Base-by-base conservation (phyloP, 163 green algal genomes). In the Scenedesmus sp. region DNA sequence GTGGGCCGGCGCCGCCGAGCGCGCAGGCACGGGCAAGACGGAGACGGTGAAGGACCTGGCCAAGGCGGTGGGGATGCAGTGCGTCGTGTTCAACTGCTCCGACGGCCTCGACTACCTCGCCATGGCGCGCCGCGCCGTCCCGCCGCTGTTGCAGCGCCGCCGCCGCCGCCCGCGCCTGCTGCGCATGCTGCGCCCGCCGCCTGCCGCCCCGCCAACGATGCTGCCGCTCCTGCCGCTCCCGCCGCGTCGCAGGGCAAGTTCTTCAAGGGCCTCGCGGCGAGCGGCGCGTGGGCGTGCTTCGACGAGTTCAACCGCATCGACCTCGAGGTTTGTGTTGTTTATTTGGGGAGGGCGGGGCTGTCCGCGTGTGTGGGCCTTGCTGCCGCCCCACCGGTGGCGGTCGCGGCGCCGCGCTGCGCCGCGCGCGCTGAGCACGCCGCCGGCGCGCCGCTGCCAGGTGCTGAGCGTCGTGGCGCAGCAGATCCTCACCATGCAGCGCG, bases 21-120 rank as follows among this genome's bases (percentile, higher is more conserved):
- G 15, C 28, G 83, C 85, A 33, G 89, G 90, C 39, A 92, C 90
- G 33, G 90, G 91, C 70, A 95, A 95, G 87, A 96, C 91, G 18
- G 91, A 96, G 82, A 95, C 91, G 39, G 94, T 89, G 44, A 95
- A 96, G 81, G 92, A 96, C 69, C 80, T 96, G 44, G 89, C 88
- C 45, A 96, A 96, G 83, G 92, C 92, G n/a, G 91, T 96, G 34
- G 92, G 91, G 31, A 95, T 95, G 86, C 89, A 96, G 86, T 95
- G 91, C 81, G 90, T 96, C 47, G 92, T 96, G 24, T 96, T 96
- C 87, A 96, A 96, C 79, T 96, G 91, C 84, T 89, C 74, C 18
- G 90, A 93, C 75, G 87, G 84, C 14, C 80, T 94, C 33, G 89
- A 94, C 77, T 94, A 93, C 85, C 70, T 92, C 51, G 87, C 87